Base-by-base conservation (phyloP, 148 eudicot species). In the Rhododendron molle region DNA sequence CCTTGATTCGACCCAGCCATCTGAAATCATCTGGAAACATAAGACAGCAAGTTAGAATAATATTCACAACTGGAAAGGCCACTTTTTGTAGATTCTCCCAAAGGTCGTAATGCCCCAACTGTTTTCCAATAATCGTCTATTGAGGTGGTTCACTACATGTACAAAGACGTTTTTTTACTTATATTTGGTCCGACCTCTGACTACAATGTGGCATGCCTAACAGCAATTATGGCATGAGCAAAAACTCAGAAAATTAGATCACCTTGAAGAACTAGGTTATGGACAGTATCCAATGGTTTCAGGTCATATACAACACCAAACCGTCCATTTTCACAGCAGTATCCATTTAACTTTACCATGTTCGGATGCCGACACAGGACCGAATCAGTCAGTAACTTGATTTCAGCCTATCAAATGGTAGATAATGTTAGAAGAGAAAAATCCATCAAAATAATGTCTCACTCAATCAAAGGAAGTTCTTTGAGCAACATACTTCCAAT, bases 1-100 rank as follows among this genome's bases (percentile, higher is more conserved):
- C 84, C 30, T 82, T 82, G 46, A 82, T 62, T 82, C 76, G 73
- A 60, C 9, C 47, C 12, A 65, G 14, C 84, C 76, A 82, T n/a
- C 13, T 65, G 26, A 82, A 82, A 62, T 23, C 32, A 14, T 62
- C 84, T 82, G 43, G 43, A 60, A 62, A 2, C 21, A 8, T 10
- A 54, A 50, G 52, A 20, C 23, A 60, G n/a, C 81, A 10, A 15
- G 49, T 46, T 40, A 77, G 46, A 20, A 23, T 15, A 34, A 34
- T 34, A 34, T 34, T 34, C 36, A 34, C 36, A 34, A 78, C 28
- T 18, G 12, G 15, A 78, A 18, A 78, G 44, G 54, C 44, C 11
- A 2, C 12, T 20, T 20, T 65, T 65, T 65, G 2, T 8, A 23
- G 30, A 65, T 65, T 46, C 56, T 43, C 28, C 36, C 47, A 14